Evolutionary conservation across 2,329 filamentous ascomycete species (phyloP), one percentile per base, ranked within the genome.

Genomic region (Trichoderma guizhouense): DNA sequence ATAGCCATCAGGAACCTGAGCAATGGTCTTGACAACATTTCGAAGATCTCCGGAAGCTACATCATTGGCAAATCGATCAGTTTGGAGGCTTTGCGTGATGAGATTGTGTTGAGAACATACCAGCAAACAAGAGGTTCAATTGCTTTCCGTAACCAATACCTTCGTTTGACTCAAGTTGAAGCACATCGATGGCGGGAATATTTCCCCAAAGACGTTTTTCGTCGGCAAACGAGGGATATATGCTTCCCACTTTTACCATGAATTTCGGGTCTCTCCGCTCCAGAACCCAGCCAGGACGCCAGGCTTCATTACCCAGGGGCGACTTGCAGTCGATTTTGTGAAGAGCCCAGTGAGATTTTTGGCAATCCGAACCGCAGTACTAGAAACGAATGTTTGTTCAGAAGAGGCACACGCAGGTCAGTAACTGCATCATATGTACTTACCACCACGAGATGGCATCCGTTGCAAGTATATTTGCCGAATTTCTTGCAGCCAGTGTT

Each of bases 11-110:
- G 61, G 69, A 0, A 71, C 5, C 47, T 28, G 15, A 21, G 69
- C 30, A 36, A 71, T n/a, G 2, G 69, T 71, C 36, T 65, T 65
- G 69, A 58, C 53, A 3, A 71, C 61, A 28, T 71, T 71, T 34
- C 69, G 47, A 28, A 65, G 53, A 39, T 71, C 69, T 3, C 69
- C 69, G 0, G 69, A 71, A 24, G 14, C 69, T 71, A 9, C n/a
- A 36, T 0, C 3, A n/a, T 8, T 30, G 28, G 28, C 28, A 30
- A 2, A n/a, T 32, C 2, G 1, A 8, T 51, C 14, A 47, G 30
- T 36, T 62, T 28, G 8, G 32, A 3, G 21, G 36, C n/a, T 2
- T 3, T 11, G 4, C 1, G 3, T 36, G 9, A 12, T 1, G 1
- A 51, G 14, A 26, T 24, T 1, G 21, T 15, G 18, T 2, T 55